These are phyloP conservation scores for Erysiphe pulchra DNA, from an alignment of 2,329 filamentous ascomycete species.

Conservation along the genomic window DNA sequence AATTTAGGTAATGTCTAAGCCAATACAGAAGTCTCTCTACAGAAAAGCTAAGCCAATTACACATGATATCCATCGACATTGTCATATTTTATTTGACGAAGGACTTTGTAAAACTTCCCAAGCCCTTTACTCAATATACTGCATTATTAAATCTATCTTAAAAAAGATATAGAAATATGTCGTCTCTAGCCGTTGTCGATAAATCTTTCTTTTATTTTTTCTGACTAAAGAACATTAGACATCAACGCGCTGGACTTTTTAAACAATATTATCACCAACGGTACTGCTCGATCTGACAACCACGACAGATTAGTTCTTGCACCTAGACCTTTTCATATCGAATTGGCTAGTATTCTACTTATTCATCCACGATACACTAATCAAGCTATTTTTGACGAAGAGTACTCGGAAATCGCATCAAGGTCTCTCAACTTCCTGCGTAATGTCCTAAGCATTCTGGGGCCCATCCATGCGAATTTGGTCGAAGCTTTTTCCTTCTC, in stretches of 20 bases:
- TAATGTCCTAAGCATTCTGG: slow-evolving; percentile 35
- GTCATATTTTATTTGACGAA: slow-evolving; percentile 51
- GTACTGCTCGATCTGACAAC: slow-evolving; percentile 14
- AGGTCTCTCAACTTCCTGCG: slow-evolving; percentile 45
- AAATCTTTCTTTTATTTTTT: not conserved
- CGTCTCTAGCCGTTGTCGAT: not conserved
- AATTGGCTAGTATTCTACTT: slow-evolving; percentile 55
- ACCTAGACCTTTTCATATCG: slow-evolving; percentile 47
- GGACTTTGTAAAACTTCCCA: slow-evolving; percentile 28
- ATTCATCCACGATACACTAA: slow-evolving; percentile 62
- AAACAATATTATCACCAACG: slow-evolving; percentile 31
- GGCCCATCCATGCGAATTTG: slow-evolving; percentile 44
- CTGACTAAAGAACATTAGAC: slow-evolving; percentile 15
- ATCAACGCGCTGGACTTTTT: slow-evolving; percentile 36
- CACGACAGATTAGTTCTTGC: slow-evolving; percentile 24
- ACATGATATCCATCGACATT: slow-evolving; percentile 37
- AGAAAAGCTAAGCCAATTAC: slow-evolving; percentile 29
- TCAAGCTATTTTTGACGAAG: slow-evolving; percentile 29
- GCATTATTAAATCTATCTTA: too few relatives aligned
- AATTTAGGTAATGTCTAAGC: too few relatives aligned
- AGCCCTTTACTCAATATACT: too few relatives aligned
- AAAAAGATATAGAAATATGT: too few relatives aligned
- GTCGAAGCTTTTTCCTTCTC: slow-evolving; percentile 45
- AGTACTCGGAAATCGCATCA: slow-evolving; percentile 35
- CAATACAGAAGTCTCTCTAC: slow-evolving; percentile 15